Evolutionary conservation across 2,329 filamentous ascomycete genomes (phyloP).

Genomic region (Cladosporium sp.): DNA sequence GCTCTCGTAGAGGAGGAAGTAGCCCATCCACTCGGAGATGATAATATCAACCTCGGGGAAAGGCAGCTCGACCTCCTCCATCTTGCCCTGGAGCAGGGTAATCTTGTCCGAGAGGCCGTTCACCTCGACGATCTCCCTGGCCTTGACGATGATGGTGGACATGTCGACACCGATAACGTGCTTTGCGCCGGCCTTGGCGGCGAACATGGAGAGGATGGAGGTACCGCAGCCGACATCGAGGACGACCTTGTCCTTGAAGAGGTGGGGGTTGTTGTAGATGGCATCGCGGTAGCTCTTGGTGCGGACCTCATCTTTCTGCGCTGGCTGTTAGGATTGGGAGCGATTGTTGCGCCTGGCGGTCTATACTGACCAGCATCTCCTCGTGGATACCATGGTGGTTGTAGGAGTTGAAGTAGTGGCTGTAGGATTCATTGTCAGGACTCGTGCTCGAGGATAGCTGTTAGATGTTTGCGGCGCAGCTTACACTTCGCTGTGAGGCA

Average conservation of each 20-base stretch:
- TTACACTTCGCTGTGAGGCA: constrained; percentile 96
- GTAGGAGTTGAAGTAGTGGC: constrained; percentile 66
- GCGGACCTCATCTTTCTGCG: constrained; percentile 95
- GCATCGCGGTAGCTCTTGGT: constrained; percentile 96
- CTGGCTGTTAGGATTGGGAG: constrained; percentile 18
- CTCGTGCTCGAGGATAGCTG: constrained; percentile 27
- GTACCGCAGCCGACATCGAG: constrained; percentile 98
- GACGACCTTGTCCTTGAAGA: constrained; percentile 90
- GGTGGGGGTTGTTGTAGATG: constrained; percentile 94
- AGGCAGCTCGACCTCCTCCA: constrained; percentile 95
- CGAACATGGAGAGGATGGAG: constrained; percentile 99
- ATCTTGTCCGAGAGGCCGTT: constrained; percentile 97
- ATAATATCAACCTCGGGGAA: constrained; percentile 98
- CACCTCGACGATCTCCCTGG: constrained; percentile 85
- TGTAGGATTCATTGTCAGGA: constrained; percentile 11
- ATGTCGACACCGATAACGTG: constrained; percentile 99
- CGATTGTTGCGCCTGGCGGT: constrained; percentile 13
- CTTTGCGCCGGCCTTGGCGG: constrained; percentile 91
- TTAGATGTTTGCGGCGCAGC: constrained; percentile 78
- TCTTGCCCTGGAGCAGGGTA: constrained; percentile 97
- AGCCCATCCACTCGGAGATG: constrained; percentile 99
- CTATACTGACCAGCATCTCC: constrained; percentile 85
- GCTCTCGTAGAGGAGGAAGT: constrained; percentile 97
- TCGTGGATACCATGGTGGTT: constrained; percentile 99
- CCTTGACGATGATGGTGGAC: constrained; percentile 99